phyloP scores from a whole-genome alignment of 495 filamentous ascomycete species.

The Penicillium atrosanguineum region DNA sequence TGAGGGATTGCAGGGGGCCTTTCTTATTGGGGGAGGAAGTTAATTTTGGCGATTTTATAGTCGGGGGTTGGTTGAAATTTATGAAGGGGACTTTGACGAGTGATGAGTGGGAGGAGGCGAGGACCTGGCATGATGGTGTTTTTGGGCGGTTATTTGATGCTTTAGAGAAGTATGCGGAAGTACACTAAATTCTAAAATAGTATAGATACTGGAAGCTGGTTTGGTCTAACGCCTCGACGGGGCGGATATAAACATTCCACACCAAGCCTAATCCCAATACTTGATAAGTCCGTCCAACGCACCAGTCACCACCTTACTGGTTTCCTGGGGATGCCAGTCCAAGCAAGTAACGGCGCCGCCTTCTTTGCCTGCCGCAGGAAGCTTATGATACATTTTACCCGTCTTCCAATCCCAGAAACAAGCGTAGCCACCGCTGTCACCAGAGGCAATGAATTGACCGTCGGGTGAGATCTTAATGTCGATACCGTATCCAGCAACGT shows the following conservation, averaged over 20 bases:
- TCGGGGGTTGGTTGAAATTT: constrained; percentile 60
- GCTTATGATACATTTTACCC: constrained; percentile 96
- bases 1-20: constrained; percentile 40
- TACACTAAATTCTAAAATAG: neutral
- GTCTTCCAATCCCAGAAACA: constrained; percentile 99
- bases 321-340: constrained; percentile 95
- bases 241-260: constrained; percentile 11
- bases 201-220: neutral
- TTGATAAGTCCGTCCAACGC: constrained; percentile 85
- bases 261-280: constrained; percentile 78
- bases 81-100: too few species aligned
- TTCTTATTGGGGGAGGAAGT: constrained; percentile 47
- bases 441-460: constrained; percentile 79
- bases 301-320: constrained; percentile 86
- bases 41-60: constrained; percentile 60
- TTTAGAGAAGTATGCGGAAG: neutral
- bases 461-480: constrained; percentile 87
- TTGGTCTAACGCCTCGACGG: constrained; percentile 6
- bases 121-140: too few species aligned
- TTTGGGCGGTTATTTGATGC: neutral
- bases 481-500: constrained; percentile 90
- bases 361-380: constrained; percentile 65
- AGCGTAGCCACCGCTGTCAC: constrained; percentile 81
- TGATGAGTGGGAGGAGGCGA: too few species aligned
- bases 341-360: constrained; percentile 72